Evolutionary conservation across 2,329 filamentous ascomycete species (phyloP).

Genomic region (Hymenoscyphus scutula): DNA sequence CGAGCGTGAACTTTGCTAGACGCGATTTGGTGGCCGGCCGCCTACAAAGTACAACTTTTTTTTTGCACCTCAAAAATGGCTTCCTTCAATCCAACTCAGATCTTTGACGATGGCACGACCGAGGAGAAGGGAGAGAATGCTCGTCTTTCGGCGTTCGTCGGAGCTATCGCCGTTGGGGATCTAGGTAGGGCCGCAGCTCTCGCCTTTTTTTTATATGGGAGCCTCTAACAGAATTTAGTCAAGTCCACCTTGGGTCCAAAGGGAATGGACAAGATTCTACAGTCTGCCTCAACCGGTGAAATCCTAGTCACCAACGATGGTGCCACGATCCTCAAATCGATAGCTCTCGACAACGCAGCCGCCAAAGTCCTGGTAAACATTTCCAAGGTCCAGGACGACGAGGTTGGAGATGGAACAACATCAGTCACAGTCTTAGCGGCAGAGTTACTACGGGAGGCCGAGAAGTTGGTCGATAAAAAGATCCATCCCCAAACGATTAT

Average conservation of each 20-base stretch:
- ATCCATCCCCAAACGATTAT: slow-evolving; percentile 99
- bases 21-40: not conserved
- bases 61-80: slow-evolving; percentile 31
- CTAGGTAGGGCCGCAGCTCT: slow-evolving; percentile 42
- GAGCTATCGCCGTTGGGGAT: slow-evolving; percentile 95
- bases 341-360: slow-evolving; percentile 96
- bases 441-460: slow-evolving; percentile 91
- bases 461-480: slow-evolving; percentile 96
- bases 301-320: slow-evolving; percentile 99
- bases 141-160: slow-evolving; percentile 95
- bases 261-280: slow-evolving; percentile 72
- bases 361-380: slow-evolving; percentile 99
- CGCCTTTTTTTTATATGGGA: slow-evolving; percentile 10
- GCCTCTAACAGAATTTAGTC: slow-evolving; percentile 46
- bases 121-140: slow-evolving; percentile 99
- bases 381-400: slow-evolving; percentile 98
- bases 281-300: slow-evolving; percentile 90
- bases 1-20: not conserved
- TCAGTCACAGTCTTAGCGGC: slow-evolving; percentile 96
- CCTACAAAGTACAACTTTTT: slow-evolving; percentile 7
- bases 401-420: slow-evolving; percentile 96
- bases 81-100: slow-evolving; percentile 87
- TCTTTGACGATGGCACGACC: slow-evolving; percentile 94
- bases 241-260: slow-evolving; percentile 97
- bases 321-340: slow-evolving; percentile 96